Conservation (phyloP, 1,139 yeast species). For the Pichia sp. region DNA sequence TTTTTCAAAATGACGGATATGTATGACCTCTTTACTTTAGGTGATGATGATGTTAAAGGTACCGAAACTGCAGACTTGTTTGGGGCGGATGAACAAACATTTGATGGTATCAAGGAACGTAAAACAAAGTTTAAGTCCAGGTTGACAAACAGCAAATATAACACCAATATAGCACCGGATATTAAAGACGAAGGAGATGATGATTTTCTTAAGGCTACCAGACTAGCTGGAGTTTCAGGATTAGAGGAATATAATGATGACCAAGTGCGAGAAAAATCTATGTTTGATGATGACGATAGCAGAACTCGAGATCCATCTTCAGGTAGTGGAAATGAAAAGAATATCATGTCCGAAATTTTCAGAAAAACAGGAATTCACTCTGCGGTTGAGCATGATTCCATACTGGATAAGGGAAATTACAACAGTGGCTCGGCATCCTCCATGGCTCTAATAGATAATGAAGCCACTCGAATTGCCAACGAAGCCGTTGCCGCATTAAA, state of each 20-base stretch:
- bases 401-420: constrained; percentile 46
- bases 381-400: constrained; percentile 72
- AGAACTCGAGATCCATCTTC: constrained; percentile 1
- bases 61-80: constrained; percentile 66
- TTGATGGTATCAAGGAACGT: constrained; percentile 36
- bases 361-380: constrained; percentile 71
- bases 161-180: not conserved
- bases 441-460: constrained; percentile 52
- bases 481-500: constrained; percentile 73
- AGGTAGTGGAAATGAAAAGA: constrained; percentile 33
- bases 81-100: constrained; percentile 45
- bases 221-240: constrained; percentile 50
- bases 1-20: constrained; percentile 90
- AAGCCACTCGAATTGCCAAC: constrained; percentile 72
- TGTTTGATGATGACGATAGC: constrained; percentile 22
- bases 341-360: constrained; percentile 72
- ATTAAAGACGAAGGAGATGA: constrained; percentile 39
- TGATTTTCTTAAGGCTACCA: constrained; percentile 49
- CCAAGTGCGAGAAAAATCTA: constrained; percentile 32
- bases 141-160: not conserved
- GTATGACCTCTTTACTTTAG: constrained; percentile 82
- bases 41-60: constrained; percentile 65
- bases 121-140: constrained; percentile 21
- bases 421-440: constrained; percentile 28
- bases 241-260: constrained; percentile 46